Evolutionary conservation across 2,329 filamentous ascomycete species (phyloP).

Genomic region (Rachicladosporium sp.): DNA sequence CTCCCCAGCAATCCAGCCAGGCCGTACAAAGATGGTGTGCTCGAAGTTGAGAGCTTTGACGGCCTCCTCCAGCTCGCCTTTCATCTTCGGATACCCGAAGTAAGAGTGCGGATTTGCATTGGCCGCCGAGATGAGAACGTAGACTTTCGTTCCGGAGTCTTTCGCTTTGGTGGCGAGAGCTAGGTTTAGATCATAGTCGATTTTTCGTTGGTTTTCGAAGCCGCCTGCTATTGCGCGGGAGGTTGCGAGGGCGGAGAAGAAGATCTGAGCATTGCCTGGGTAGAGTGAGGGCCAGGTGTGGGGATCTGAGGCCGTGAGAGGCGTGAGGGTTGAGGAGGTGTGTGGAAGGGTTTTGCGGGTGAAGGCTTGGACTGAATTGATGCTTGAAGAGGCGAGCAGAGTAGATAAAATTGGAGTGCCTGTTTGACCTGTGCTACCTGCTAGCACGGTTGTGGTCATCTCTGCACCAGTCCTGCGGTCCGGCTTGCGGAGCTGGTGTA

Average conservation of each 20-base stretch:
- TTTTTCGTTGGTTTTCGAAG: conserved; percentile 68
- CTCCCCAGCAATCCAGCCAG: conserved; percentile 63
- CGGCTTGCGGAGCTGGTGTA: too few species aligned
- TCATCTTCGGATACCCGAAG: conserved; percentile 57
- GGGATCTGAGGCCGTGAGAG: conserved; percentile 56
- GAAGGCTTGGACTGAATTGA: conserved; percentile 49
- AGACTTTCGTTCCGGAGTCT: conserved; percentile 57
- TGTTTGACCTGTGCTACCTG: too few species aligned
- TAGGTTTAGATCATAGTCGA: conserved; percentile 79
- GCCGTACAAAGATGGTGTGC: conserved; percentile 59
- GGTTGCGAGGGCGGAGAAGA: conserved; percentile 71
- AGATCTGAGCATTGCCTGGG: conserved; percentile 50
- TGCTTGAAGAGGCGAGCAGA: conserved; percentile 43
- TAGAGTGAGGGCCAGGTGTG: conserved; percentile 51
- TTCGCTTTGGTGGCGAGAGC: conserved; percentile 65
- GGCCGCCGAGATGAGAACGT: conserved; percentile 59
- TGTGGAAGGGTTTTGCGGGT: conserved; percentile 48
- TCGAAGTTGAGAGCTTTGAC: conserved; percentile 63
- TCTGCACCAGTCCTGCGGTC: too few species aligned
- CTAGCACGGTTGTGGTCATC: too few species aligned
- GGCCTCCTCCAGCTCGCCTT: conserved; percentile 72
- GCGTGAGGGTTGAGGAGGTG: conserved; percentile 46
- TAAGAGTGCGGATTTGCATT: conserved; percentile 40
- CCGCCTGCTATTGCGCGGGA: conserved; percentile 64
- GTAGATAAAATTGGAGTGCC: conserved; percentile 34